Conservation (phyloP, 1,284 basidiomycete genomes). For the Boletus sp. region DNA sequence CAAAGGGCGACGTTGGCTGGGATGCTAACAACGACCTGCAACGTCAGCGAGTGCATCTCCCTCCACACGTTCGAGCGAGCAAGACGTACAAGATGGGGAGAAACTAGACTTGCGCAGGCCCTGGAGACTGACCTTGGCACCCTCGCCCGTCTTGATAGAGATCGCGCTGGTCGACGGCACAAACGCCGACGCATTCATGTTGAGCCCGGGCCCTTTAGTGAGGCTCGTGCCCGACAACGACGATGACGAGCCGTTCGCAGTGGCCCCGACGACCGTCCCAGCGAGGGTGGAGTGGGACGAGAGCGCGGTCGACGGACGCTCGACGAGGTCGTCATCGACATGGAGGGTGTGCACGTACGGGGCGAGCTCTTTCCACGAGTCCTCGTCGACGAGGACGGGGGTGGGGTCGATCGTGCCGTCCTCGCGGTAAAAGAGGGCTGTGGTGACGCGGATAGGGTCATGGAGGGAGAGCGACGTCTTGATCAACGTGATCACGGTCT, state of each 20-base stretch:
- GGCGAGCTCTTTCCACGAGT: slow-evolving; percentile 32
- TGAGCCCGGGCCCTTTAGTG: slow-evolving; percentile 14
- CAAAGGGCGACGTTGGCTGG: slow-evolving; percentile 27
- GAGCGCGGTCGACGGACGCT: slow-evolving; percentile 13
- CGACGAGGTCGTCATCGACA: slow-evolving; percentile 27
- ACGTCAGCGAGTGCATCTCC: background rate
- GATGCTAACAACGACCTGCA: slow-evolving; percentile 15
- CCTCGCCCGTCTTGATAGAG: slow-evolving; percentile 21
- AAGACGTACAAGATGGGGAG: slow-evolving; percentile 24
- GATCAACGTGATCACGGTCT: slow-evolving; percentile 28
- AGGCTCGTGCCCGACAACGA: background rate
- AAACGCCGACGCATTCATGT: slow-evolving; percentile 26
- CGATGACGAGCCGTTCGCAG: too few relatives aligned
- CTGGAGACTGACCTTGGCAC: slow-evolving; percentile 10
- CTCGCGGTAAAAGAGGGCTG: slow-evolving; percentile 29
- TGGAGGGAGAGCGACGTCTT: slow-evolving; percentile 25
- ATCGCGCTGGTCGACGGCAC: slow-evolving; percentile 18
- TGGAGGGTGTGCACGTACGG: slow-evolving; percentile 32
- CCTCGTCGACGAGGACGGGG: slow-evolving; percentile 26
- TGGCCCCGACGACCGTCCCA: too few relatives aligned
- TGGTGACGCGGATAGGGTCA: slow-evolving; percentile 19
- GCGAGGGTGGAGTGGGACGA: background rate
- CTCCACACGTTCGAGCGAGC: too few relatives aligned
- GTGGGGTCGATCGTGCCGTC: slow-evolving; percentile 27
- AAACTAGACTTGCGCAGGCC: slow-evolving; percentile 17